Evolutionary conservation across 2,329 filamentous ascomycete species (phyloP).

Genomic region (Alternaria ethzedia): DNA sequence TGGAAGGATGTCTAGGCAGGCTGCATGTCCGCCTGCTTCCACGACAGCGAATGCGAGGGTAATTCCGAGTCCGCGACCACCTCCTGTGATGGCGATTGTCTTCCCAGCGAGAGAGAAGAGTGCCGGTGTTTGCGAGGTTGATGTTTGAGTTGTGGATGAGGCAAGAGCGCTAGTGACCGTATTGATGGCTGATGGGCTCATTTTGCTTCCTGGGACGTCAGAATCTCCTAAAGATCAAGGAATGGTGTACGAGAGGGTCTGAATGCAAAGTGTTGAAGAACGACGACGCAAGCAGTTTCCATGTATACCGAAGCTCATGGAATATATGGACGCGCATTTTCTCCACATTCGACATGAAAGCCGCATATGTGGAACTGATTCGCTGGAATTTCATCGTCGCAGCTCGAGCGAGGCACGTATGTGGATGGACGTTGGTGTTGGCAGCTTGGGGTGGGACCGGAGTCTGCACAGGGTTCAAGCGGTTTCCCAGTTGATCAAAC

Average conservation of each 20-base stretch:
- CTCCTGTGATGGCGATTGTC: constrained; percentile 59
- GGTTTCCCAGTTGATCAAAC: neutral
- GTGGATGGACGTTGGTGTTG: neutral
- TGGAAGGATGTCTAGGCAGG: constrained; percentile 56
- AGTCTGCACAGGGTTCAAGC: neutral
- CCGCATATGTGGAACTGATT: neutral
- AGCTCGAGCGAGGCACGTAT: neutral
- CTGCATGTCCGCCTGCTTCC: constrained; percentile 59
- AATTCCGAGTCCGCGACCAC: constrained; percentile 59
- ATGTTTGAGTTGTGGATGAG: neutral
- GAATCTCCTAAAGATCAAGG: neutral
- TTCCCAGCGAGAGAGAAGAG: constrained; percentile 24
- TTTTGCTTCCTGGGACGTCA: neutral
- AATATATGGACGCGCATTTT: neutral
- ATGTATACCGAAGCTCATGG: neutral
- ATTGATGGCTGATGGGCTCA: constrained; percentile 2
- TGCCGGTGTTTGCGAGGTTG: constrained; percentile 1
- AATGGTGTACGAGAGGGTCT: neutral
- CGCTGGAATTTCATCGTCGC: neutral
- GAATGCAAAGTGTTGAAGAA: neutral
- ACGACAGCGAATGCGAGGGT: constrained; percentile 57
- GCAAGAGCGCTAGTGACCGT: neutral
- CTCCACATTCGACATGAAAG: neutral
- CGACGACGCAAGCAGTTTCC: neutral
- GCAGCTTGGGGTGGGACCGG: neutral